Conservation (phyloP, 2,329 filamentous ascomycete species). For the Xylogone sp. region DNA sequence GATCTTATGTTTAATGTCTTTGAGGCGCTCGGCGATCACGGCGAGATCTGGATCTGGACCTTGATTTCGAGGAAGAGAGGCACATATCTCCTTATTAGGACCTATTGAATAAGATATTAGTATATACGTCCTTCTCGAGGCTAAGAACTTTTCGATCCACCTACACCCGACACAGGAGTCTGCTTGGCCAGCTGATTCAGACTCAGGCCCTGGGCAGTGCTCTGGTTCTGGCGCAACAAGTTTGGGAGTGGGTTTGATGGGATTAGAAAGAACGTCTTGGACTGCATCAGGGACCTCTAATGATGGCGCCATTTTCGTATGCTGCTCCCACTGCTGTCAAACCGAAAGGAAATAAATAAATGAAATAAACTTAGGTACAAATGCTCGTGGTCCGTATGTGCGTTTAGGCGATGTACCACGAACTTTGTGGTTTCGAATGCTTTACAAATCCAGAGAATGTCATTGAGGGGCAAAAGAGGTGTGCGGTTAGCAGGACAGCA, state of each 20-base stretch:
- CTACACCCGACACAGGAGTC: conserved; percentile 94
- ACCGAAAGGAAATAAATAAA: too few species aligned
- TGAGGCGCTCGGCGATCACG: conserved; percentile 77
- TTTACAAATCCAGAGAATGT: too few species aligned
- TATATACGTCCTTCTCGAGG: too few species aligned
- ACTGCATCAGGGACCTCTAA: conserved; percentile 67
- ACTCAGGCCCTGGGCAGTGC: conserved; percentile 91
- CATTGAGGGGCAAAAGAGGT: too few species aligned
- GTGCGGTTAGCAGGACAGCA: too few species aligned
- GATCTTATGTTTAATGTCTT: conserved; percentile 84
- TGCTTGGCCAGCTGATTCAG: conserved; percentile 61
- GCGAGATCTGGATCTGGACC: conserved; percentile 78
- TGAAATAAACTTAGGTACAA: too few species aligned
- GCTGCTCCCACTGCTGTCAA: too few species aligned
- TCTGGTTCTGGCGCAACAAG: conserved; percentile 95
- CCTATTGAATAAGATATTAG: too few species aligned
- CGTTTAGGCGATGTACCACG: too few species aligned
- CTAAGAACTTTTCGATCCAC: too few species aligned
- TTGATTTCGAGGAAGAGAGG: conserved; percentile 72
- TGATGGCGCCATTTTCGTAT: conserved; percentile 71
- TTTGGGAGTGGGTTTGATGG: conserved; percentile 72
- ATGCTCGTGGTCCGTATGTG: too few species aligned
- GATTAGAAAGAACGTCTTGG: conserved; percentile 69
- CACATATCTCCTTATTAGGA: conserved; percentile 94
- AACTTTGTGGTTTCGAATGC: too few species aligned